These are phyloP conservation scores for Leccinellum luteum DNA, from an alignment of 768 basidiomycete species.

Conservation along the genomic window DNA sequence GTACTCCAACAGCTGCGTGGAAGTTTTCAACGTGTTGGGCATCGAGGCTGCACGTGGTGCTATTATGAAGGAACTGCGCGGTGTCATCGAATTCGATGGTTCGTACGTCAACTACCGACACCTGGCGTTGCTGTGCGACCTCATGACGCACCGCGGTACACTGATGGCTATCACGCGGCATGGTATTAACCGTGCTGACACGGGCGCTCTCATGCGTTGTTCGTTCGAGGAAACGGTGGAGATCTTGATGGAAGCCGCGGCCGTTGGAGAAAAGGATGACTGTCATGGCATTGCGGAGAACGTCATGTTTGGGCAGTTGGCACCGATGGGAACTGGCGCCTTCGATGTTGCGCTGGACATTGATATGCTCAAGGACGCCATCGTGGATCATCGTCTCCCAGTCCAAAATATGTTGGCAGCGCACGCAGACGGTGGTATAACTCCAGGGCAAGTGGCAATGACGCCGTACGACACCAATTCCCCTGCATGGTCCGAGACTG, in stretches of 20 bases:
- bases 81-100: slow-evolving; percentile 98
- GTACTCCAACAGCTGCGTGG: slow-evolving; percentile 95
- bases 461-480: slow-evolving; percentile 96
- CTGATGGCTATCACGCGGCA: slow-evolving; percentile 99
- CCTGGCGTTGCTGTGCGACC: slow-evolving; percentile 91
- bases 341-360: slow-evolving; percentile 97
- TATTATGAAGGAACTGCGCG: slow-evolving; percentile 89
- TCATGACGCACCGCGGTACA: slow-evolving; percentile 94
- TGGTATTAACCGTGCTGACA: slow-evolving; percentile 98
- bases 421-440: slow-evolving; percentile 84
- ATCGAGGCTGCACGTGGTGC: slow-evolving; percentile 96
- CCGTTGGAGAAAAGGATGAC: slow-evolving; percentile 96
- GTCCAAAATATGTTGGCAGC: slow-evolving; percentile 78
- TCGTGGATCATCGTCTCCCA: slow-evolving; percentile 92
- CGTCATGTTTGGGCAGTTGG: slow-evolving; percentile 98
- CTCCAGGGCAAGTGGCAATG: slow-evolving; percentile 88
- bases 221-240: slow-evolving; percentile 99
- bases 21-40: slow-evolving; percentile 91
- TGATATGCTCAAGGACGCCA: slow-evolving; percentile 97
- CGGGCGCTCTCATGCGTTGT: slow-evolving; percentile 97
- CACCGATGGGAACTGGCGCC: slow-evolving; percentile 98
- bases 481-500: slow-evolving; percentile 74
- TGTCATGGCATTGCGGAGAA: slow-evolving; percentile 99
- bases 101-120: slow-evolving; percentile 99
- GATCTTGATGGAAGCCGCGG: slow-evolving; percentile 97